Evolutionary conservation across 2,329 filamentous ascomycete species (phyloP).

Genomic region (Cladosporium halotolerans): DNA sequence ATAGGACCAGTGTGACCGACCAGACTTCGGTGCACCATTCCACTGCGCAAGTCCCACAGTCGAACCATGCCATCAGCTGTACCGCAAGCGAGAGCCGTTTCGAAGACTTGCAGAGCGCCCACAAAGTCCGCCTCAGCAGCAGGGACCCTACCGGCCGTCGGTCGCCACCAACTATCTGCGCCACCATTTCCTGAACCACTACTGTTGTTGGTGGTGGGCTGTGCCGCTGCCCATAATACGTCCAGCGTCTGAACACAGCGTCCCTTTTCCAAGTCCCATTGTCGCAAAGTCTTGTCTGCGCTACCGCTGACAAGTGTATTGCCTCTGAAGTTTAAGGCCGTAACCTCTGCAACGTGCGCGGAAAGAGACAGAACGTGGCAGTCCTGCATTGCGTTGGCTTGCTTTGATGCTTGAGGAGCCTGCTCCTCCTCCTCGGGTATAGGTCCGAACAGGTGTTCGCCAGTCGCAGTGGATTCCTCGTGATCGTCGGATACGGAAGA

Average conservation of each 20-base stretch:
- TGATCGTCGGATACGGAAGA: constrained; percentile 43
- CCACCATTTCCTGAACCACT: constrained; percentile 20
- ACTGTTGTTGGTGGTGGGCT: constrained; percentile 60
- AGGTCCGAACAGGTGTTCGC: constrained; percentile 26
- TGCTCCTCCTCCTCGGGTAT: constrained; percentile 16
- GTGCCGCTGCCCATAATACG: constrained; percentile 94
- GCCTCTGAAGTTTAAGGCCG: constrained; percentile 82
- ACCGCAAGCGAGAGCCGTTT: constrained; percentile 89
- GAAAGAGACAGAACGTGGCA: constrained; percentile 83
- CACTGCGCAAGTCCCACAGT: constrained; percentile 91
- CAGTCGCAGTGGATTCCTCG: constrained; percentile 33
- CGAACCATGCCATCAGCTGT: constrained; percentile 97
- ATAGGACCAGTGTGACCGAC: constrained; percentile 94
- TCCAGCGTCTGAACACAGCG: constrained; percentile 95
- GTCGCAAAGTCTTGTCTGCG: constrained; percentile 91
- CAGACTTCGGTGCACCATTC: constrained; percentile 91
- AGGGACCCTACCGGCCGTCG: constrained; percentile 51
- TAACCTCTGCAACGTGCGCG: constrained; percentile 90
- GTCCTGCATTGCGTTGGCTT: constrained; percentile 73
- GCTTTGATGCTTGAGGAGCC: constrained; percentile 50
- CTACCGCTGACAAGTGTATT: constrained; percentile 91
- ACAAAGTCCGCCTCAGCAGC: constrained; percentile 80
- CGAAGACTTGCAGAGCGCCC: constrained; percentile 89
- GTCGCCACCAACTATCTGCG: constrained; percentile 58
- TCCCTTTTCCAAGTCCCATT: constrained; percentile 97